Evolutionary conservation across 768 basidiomycete genomes (phyloP), one percentile per base, ranked within the genome.

Genomic region (Termitomyces sp.): DNA sequence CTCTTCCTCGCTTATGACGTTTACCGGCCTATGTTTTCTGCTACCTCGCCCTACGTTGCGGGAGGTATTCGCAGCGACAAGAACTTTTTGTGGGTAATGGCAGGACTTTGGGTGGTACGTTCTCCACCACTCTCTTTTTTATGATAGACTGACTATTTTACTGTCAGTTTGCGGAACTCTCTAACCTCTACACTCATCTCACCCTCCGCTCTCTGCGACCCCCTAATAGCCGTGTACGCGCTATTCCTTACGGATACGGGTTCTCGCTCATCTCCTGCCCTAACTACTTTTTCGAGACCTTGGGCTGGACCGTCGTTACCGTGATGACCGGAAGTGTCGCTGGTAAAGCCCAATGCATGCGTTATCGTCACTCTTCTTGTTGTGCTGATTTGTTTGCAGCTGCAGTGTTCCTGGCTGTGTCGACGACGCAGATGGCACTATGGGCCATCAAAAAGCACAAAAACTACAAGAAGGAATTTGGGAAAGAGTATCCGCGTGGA

Each of bases 401-500:
- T 20, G 80, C 71, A 60, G 58, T 87, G 22, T 98, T 96, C 73
- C 70, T 83, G 46, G 76, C 73, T 10, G 79, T 91, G 42, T 78
- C 81, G 1, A 74, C 76, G 0, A 80, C 61, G 34, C 85, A 85
- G 63, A 98, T 98, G 94, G 74, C 77, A 13, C 62, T 80, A 7
- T 99, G 97, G 97, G 95, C 95, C 14, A 65, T 81, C 41, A 93
- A 95, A 78, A 98, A 97, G 76, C 95, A 98, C 65, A 75, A 72
- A 54, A 80, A 79, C 53, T 98, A 98, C 76, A 91, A 86, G 79
- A 94, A 88, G 67, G 96, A 99, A 70, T 97, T 98, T 63, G 94
- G 94, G 34, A 86, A 84, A 63, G 83, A 87, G 57, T 96, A 93
- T 67, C 94, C 84, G 44, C 80, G 74, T 63, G 74, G 72, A 22